Percentiles rank a stretch among this genome's conserved stretches.
These are phyloP conservation scores for Leonotis leonurus DNA, from an alignment of 257 asterid genomes.

Conservation along the genomic window DNA sequence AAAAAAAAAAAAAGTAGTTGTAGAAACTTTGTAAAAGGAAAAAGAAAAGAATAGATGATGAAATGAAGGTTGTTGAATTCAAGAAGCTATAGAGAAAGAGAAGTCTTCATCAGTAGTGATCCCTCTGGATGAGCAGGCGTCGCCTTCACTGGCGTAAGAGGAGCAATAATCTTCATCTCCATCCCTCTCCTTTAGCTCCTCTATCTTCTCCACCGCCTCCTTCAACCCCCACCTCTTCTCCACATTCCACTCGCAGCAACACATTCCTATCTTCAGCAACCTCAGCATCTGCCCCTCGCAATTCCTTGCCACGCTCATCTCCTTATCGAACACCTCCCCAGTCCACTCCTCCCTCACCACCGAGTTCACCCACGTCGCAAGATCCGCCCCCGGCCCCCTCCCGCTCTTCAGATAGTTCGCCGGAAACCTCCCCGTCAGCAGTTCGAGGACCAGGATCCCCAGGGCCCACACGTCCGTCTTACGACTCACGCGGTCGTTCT, in stretches of 20 bases:
- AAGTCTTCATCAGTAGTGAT: conserved; percentile 30
- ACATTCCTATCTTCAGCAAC: conserved; percentile 61
- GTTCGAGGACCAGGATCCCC: conserved; percentile 59
- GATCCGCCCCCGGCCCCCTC: conserved; percentile 35
- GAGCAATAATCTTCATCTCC: conserved; percentile 30
- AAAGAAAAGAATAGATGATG: neutral
- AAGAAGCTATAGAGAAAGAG: conserved; percentile 21
- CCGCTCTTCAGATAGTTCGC: conserved; percentile 48
- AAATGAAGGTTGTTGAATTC: neutral
- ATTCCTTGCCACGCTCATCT: conserved; percentile 25
- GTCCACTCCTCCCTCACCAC: conserved; percentile 74
- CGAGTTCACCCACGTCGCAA: conserved; percentile 60
- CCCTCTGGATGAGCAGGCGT: conserved; percentile 29
- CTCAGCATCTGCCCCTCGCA: conserved; percentile 55
- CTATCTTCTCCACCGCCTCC: conserved; percentile 44
- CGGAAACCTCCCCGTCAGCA: conserved; percentile 56
- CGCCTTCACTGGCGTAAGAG: conserved; percentile 37
- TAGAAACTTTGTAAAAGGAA: too few relatives aligned
- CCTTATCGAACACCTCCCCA: conserved; percentile 61
- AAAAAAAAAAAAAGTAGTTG: too few relatives aligned
- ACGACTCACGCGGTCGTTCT: conserved; percentile 21
- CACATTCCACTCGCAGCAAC: conserved; percentile 52
- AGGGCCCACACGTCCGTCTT: conserved; percentile 70
- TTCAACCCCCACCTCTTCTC: conserved; percentile 45
- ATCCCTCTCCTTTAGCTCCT: conserved; percentile 44